phyloP scores from a whole-genome alignment of 2,329 filamentous ascomycete species.

The Ascochyta koolunga region DNA sequence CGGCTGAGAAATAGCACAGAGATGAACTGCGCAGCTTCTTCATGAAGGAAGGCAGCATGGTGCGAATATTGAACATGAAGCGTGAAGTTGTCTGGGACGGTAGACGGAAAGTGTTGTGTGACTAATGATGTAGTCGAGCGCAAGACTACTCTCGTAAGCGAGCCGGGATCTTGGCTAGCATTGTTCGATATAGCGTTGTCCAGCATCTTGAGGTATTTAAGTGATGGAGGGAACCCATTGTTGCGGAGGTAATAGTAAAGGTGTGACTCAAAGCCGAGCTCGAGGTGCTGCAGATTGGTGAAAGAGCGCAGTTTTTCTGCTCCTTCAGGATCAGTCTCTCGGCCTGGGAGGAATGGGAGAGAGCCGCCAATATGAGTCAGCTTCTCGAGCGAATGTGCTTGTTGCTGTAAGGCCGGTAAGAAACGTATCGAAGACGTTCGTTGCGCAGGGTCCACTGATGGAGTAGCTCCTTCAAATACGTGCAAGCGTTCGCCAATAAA shows the following conservation, averaged over 20 bases:
- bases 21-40: conserved; percentile 15
- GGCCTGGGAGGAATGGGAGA: conserved; percentile 15
- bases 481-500: conserved; percentile 42
- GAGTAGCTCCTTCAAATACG: conserved; percentile 33
- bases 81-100: conserved; percentile 20
- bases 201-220: conserved; percentile 35
- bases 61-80: conserved; percentile 31
- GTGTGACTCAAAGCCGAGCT: conserved; percentile 37
- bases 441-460: conserved; percentile 18
- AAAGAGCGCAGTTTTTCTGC: conserved; percentile 31
- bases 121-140: conserved; percentile 25
- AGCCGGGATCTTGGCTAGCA: conserved; percentile 19
- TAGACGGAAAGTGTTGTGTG: conserved; percentile 20
- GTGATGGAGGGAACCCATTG: conserved; percentile 31
- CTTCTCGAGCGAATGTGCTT: conserved; percentile 40
- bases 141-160: conserved; percentile 22
- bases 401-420: conserved; percentile 34
- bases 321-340: conserved; percentile 22
- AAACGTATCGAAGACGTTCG: conserved; percentile 36
- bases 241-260: conserved; percentile 33
- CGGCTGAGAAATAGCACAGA: conserved; percentile 30
- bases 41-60: conserved; percentile 8
- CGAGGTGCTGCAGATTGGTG: conserved; percentile 32
- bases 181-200: conserved; percentile 34
- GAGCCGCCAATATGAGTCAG: conserved; percentile 38